phyloP scores from a whole-genome alignment of 2,329 filamentous ascomycete genomes.

The Aspergillus ruber region DNA sequence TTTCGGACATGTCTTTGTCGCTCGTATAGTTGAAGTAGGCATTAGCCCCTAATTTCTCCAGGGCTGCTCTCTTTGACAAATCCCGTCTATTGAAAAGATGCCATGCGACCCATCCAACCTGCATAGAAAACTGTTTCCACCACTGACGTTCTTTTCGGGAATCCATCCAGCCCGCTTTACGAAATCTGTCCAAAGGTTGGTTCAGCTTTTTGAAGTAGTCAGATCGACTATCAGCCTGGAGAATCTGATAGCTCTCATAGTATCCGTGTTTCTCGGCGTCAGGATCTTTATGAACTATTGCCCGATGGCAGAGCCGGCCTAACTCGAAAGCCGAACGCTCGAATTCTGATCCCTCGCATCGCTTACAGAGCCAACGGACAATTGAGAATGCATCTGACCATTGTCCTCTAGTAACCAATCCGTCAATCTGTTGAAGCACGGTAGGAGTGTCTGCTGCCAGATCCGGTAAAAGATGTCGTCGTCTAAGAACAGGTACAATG shows the following conservation, averaged over 20 bases:
- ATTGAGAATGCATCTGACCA: slow-evolving; percentile 19
- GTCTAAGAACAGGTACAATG: slow-evolving; percentile 20
- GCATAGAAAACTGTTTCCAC: slow-evolving; percentile 13
- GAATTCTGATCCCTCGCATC: slow-evolving; percentile 17
- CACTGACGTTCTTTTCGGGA: slow-evolving; percentile 1
- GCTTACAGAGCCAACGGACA: slow-evolving; percentile 20
- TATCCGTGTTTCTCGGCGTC: slow-evolving; percentile 8
- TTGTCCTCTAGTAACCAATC: slow-evolving; percentile 1
- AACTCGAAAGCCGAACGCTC: slow-evolving; percentile 18
- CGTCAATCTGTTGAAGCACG: slow-evolving; percentile 8
- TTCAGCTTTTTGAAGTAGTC: slow-evolving; percentile 4
- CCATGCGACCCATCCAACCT: slow-evolving; percentile 22
- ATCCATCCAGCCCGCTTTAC: slow-evolving; percentile 5
- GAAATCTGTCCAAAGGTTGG: neutral
- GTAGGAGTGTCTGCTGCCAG: slow-evolving; percentile 13
- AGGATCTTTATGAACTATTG: slow-evolving; percentile 11
- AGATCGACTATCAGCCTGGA: slow-evolving; percentile 9
- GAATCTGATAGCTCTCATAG: neutral
- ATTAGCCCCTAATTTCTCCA: too few species aligned
- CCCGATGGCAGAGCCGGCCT: slow-evolving; percentile 19
- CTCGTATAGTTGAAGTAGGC: too few species aligned
- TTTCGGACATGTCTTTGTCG: too few species aligned
- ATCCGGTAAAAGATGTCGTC: slow-evolving; percentile 13
- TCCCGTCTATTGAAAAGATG: slow-evolving; percentile 9
- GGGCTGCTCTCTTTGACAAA: too few species aligned